Conservation (phyloP, 2,329 filamentous ascomycete genomes). For the Diaporthe sp. region DNA sequence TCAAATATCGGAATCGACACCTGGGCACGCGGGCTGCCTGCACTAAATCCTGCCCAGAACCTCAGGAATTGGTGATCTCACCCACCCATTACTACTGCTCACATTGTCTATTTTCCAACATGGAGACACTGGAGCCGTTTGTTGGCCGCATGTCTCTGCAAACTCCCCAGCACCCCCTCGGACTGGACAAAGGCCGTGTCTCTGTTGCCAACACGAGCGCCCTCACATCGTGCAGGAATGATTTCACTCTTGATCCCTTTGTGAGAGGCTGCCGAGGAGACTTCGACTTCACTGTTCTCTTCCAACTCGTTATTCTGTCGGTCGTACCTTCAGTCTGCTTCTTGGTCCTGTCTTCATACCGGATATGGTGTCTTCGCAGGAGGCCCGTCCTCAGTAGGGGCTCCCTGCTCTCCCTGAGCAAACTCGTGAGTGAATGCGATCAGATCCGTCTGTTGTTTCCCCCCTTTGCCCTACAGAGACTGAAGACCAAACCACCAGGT, state of each 20-base stretch:
- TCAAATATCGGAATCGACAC: background rate
- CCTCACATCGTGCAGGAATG: background rate
- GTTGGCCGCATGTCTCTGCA: background rate
- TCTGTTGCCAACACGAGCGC: background rate
- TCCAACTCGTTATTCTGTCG: conserved; percentile 23
- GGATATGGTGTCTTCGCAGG: background rate
- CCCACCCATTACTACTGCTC: background rate
- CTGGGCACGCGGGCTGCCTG: too few species aligned
- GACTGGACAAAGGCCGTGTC: background rate
- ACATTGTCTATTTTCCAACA: background rate
- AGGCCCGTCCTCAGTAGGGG: background rate
- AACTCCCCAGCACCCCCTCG: background rate
- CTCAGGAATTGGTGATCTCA: background rate
- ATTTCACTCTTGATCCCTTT: conserved; percentile 14
- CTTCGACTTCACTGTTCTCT: conserved; percentile 32
- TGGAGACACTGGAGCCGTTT: background rate
- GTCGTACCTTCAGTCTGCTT: conserved; percentile 24
- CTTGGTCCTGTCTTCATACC: background rate
- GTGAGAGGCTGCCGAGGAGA: conserved; percentile 17
- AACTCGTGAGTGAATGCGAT: conserved; percentile 6
- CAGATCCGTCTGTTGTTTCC: too few species aligned
- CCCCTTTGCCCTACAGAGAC: background rate
- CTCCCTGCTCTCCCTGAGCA: background rate
- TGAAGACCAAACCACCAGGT: background rate
- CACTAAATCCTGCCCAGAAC: background rate